Evolutionary conservation across 129 eudicot species (phyloP), one percentile per base, ranked within the genome.

Genomic region (Dittrichia graveolens): DNA sequence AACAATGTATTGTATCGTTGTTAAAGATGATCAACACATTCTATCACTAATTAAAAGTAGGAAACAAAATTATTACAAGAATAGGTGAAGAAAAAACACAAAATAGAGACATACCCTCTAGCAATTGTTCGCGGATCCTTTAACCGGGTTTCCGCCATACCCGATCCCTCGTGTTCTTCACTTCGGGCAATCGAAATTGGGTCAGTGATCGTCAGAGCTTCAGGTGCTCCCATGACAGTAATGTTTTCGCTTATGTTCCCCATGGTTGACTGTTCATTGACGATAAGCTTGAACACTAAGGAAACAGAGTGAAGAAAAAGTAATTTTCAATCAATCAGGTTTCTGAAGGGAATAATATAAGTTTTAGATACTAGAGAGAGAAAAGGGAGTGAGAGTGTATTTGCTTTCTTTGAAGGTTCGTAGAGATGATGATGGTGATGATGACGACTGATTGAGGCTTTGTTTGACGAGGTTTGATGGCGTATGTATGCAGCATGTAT

Each of bases 91-190:
- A 46, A 59, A 24, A 62, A 57, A 39, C n/a, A 7, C 39, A 60
- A 19, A 18, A 64, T 47, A 46, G 5, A 0, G 38, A 13, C 61
- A 48, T 61, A 78, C 82, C 60, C 58, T 78, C 82, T 71, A 0
- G 82, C 82, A 44, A 78, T 78, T 12, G 59, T 71, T 54, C 72
- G 53, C 12, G 82, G 82, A 70, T 78, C 81, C 44, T 77, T 77
- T 49, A 78, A 78, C 24, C 59, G 75, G 62, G 47, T 53, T 65
- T 75, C 65, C 9, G 44, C 5, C 57, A 46, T 5, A 34, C 24
- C 24, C 58, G 68, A 71, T 47, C 38, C 69, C 6, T 72, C 58
- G 2, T 58, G 46, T 0, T 45, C 38, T 69, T 69, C 60, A 38
- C 5, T 31, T 59, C 63, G 37, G 37, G 58, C 10, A 40, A 2